Evolutionary conservation across 306 rosid genomes (phyloP), one percentile per base, ranked within the genome.

Genomic region (Glycyrrhiza uralensis): DNA sequence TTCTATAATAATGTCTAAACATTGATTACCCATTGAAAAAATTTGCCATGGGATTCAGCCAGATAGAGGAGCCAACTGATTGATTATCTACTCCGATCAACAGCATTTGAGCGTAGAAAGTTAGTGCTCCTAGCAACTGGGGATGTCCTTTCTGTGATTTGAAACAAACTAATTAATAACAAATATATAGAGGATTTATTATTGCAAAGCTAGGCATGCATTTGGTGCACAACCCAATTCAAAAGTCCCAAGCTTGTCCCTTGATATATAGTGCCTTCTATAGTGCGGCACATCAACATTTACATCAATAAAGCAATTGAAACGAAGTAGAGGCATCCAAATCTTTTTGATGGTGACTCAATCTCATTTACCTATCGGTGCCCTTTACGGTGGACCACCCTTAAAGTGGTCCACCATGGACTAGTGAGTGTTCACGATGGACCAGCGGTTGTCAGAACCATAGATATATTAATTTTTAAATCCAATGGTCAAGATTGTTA

Each of bases 141-240:
- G 66, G 54, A 19, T 71, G 61, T 59, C 66, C 32, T 41, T 35
- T 66, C 23, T 70, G 76, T 71, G 76, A 81, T 76, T n/a, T 66
- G 79, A 22, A 56, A 32, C 51, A 11, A 19, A 24, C 46, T 50
- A n/a, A n/a, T n/a, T n/a, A n/a, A 49, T 42, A 71, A 56, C 49
- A 17, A 65, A 30, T 15, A 7, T 24, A 36, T 14, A 30, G 45
- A 74, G 60, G 66, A 38, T 44, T 74, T 49, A 74, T 24, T 64
- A 20, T 32, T 78, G 8, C 23, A 30, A 54, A 23, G 41, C n/a
- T n/a, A n/a, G n/a, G n/a, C n/a, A n/a, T n/a, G 19, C 46, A 64
- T 76, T 47, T 57, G 71, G 62, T 51, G 72, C 50, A 41, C 22
- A 17, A 26, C 76, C 59, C 65, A 64, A 71, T 22, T 76, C 46